Evolutionary conservation across 202 grass and related monocot genomes (phyloP).

Genomic region (Panicum virgatum): DNA sequence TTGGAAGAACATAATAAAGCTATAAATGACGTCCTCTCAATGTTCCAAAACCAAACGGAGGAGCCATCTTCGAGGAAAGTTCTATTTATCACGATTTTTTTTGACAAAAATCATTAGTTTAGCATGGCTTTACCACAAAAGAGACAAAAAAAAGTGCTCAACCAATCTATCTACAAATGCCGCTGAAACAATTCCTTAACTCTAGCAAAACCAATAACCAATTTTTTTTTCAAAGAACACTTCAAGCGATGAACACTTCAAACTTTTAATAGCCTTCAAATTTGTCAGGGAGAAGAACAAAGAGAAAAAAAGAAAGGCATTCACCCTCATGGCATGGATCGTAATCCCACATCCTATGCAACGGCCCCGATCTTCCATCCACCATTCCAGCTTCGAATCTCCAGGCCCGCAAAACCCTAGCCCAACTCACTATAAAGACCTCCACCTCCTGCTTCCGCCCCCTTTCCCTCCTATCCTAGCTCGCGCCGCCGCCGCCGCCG

Average conservation of each 20-base stretch:
- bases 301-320: no score
- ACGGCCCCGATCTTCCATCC: constrained; percentile 12
- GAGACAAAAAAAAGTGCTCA: neutral
- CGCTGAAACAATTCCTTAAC: neutral
- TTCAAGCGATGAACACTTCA: neutral
- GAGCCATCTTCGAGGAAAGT: no score
- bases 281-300: neutral
- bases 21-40: no score
- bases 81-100: no score
- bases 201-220: neutral
- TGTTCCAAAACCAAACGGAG: no score
- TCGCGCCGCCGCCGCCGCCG: constrained; percentile 26
- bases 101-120: no score
- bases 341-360: neutral
- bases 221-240: no score
- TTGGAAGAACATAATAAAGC: no score
- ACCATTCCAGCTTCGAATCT: neutral
- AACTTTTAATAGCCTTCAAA: neutral
- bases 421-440: constrained; percentile 39
- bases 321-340: neutral
- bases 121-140: no score
- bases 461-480: neutral
- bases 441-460: neutral
- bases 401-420: constrained; percentile 48
- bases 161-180: neutral